Base-by-base conservation (phyloP, 805 yeast genomes). In the Metschnikowia colocasiae region DNA sequence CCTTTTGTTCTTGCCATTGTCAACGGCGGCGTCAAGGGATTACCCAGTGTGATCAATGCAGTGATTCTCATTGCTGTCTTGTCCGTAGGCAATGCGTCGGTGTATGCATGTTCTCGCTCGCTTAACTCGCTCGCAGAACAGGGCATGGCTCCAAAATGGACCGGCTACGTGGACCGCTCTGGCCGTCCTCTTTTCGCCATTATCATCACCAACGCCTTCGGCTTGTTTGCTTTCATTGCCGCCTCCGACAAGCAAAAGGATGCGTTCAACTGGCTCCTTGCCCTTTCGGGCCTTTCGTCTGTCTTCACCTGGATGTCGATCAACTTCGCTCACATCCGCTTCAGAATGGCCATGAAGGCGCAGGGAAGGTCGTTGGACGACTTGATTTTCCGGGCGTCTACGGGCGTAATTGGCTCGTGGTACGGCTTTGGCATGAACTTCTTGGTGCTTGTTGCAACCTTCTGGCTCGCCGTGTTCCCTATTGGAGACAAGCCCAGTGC, bases 1-100 rank as follows among this genome's bases (percentile, higher is more conserved):
- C 92, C 92, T 22, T 85, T 84, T 60, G 91, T 85, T 54, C 75
- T 85, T 64, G 89, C 91, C 34, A 79, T 84, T 47, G 69, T 74
- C 26, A 68, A 74, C 45, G 85, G 80, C 25, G 83, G 85, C 56
- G 80, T 85, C 54, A 69, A 68, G 41, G 85, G 80, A 35, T 74
- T 84, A 41, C 91, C 91, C 43, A 80, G 83, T 44, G 78, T 85
- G 52, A 83, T 85, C 71, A 85, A 85, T 61, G 87, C 81, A 18
- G 88, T 85, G 36, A 83, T 85, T 55, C 70, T 85, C 68, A 64
- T 85, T 48, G 82, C 91, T 3, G 88, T 85, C 23, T 65, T 83
- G 46, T 84, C 90, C 6, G 91, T 71, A 46, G 75, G 74, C 6
- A 70, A 71, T 50, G 69, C 75, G 4, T 71, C 75, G 6, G 73